Evolutionary conservation across 495 filamentous ascomycete genomes (phyloP).

Genomic region (Symbiotaphrina buchneri): DNA sequence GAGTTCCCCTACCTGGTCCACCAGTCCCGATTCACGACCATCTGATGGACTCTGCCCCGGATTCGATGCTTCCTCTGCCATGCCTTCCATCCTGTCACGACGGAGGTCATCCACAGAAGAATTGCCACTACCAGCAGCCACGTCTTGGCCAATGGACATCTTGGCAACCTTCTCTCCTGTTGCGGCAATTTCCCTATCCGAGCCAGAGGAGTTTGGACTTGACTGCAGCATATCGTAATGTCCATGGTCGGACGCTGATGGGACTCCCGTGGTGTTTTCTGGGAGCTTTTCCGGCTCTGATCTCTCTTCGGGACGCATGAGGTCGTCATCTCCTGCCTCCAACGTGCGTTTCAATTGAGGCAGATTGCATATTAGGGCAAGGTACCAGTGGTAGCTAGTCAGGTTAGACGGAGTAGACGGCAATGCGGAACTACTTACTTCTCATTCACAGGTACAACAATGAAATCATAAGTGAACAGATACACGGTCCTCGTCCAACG

Average conservation of each 20-base stretch:
- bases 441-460: conserved; percentile 84
- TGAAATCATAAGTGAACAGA: conserved; percentile 66
- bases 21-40: too few relatives aligned
- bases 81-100: too few relatives aligned
- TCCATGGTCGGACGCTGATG: not conserved
- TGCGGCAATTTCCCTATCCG: not conserved
- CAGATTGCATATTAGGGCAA: conserved; percentile 89
- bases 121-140: not conserved
- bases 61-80: too few relatives aligned
- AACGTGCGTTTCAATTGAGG: conserved; percentile 9
- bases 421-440: conserved; percentile 10
- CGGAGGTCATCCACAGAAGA: too few relatives aligned
- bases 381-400: conserved; percentile 56
- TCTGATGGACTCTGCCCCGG: too few relatives aligned
- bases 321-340: not conserved
- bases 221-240: not conserved
- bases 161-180: not conserved
- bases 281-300: not conserved
- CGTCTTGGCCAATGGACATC: not conserved
- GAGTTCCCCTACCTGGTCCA: too few relatives aligned
- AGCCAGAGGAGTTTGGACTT: not conserved
- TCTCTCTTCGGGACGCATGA: not conserved
- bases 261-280: not conserved
- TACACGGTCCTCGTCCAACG: conserved; percentile 80
- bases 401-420: not conserved